Conservation (phyloP, 108 stramenopile genomes). For the Craspedostauros australis region DNA sequence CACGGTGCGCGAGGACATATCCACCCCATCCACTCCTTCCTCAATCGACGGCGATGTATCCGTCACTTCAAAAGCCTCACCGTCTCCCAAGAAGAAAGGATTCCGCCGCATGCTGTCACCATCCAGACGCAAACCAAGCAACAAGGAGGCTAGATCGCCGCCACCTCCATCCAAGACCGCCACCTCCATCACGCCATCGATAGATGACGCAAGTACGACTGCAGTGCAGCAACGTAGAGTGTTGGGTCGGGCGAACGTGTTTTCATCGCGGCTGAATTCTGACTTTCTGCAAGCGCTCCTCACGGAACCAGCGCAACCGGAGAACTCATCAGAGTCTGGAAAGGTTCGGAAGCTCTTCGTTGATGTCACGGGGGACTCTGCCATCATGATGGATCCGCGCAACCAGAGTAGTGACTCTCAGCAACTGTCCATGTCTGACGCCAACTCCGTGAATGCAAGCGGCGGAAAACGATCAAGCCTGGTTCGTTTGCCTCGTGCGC, state of each 20-base stretch:
- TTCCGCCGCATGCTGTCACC: too few species aligned
- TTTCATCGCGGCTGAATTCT: constrained; percentile 45
- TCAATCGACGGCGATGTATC: too few species aligned
- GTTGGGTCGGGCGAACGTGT: constrained; percentile 26
- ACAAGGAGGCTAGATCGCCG: too few species aligned
- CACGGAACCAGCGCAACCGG: constrained; percentile 36
- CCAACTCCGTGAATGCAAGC: constrained; percentile 2
- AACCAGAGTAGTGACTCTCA: constrained; percentile 14
- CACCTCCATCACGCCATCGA: too few species aligned
- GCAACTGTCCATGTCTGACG: neutral
- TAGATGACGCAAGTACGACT: too few species aligned
- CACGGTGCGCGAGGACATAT: too few species aligned
- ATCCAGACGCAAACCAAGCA: too few species aligned
- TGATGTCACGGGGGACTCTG: constrained; percentile 70
- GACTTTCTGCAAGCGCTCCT: constrained; percentile 74
- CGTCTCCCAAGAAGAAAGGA: too few species aligned
- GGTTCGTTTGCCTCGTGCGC: constrained; percentile 54
- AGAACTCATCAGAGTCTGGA: neutral
- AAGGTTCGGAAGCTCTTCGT: constrained; percentile 46
- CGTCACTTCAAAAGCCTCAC: too few species aligned
- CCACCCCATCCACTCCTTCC: too few species aligned
- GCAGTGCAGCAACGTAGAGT: too few species aligned
- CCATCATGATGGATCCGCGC: constrained; percentile 52
- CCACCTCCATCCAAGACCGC: too few species aligned
- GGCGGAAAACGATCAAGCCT: constrained; percentile 53